Evolutionary conservation across 2,329 filamentous ascomycete species (phyloP).

Genomic region (Fusarium pseudocircinatum): DNA sequence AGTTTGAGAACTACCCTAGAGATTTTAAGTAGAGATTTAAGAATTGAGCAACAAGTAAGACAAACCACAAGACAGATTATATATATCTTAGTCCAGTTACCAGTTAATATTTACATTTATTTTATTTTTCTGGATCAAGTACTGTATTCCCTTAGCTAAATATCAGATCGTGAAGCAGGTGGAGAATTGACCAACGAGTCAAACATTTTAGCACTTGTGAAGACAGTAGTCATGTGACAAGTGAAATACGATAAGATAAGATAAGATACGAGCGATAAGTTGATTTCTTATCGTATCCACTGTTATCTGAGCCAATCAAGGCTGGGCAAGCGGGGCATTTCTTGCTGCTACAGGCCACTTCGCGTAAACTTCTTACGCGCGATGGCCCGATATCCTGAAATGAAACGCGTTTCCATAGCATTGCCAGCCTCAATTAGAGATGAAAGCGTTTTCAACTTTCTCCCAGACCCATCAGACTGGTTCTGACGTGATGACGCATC

Average conservation of each 20-base stretch:
- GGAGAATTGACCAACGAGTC: too few relatives aligned
- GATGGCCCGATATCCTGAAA: accelerated
- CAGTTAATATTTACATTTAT: too few relatives aligned
- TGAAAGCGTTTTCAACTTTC: neutral
- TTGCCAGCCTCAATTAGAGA: neutral
- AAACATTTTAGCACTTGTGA: too few relatives aligned
- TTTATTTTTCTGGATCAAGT: accelerated
- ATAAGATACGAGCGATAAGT: neutral
- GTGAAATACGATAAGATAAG: too few relatives aligned
- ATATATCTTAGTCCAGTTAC: too few relatives aligned
- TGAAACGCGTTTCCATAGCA: neutral
- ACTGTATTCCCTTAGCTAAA: too few relatives aligned
- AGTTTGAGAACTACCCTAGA: too few relatives aligned
- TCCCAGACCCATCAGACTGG: neutral
- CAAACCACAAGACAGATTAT: too few relatives aligned
- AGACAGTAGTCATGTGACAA: too few relatives aligned
- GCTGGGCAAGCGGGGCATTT: neutral
- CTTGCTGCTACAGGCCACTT: neutral
- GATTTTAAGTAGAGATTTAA: too few relatives aligned
- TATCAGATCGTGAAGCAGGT: too few relatives aligned
- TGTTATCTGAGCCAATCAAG: accelerated
- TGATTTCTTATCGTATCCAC: accelerated
- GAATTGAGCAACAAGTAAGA: too few relatives aligned
- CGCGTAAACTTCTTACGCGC: neutral
- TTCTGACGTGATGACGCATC: neutral